A percentile compares a stretch with the other conserved stretches of the same genome.
Evolutionary conservation across 2,329 filamentous ascomycete species (phyloP).

Genomic region (Pseudocercospora macadamiae): DNA sequence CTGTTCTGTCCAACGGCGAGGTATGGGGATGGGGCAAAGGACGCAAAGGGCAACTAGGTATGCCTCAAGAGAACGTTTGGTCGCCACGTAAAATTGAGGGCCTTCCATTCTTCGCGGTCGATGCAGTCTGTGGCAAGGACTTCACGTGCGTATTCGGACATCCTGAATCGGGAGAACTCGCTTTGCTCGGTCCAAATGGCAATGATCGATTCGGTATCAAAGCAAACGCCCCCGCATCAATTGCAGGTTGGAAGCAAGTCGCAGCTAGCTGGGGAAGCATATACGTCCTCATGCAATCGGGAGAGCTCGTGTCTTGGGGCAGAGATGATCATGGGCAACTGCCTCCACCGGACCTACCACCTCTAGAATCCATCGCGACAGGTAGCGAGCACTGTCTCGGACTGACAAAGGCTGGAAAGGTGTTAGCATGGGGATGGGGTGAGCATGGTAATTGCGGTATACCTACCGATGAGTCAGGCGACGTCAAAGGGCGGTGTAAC

Average conservation of each 20-base stretch:
- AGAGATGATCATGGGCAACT: constrained; percentile 84
- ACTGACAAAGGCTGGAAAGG: constrained; percentile 63
- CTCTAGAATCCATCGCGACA: constrained; percentile 66
- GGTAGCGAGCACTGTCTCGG: constrained; percentile 91
- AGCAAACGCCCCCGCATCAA: constrained; percentile 52
- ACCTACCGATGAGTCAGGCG: constrained; percentile 60
- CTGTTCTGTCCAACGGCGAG: constrained; percentile 72
- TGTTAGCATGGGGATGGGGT: constrained; percentile 93
- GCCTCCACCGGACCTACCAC: constrained; percentile 63
- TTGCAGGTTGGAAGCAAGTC: constrained; percentile 67
- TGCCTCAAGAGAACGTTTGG: constrained; percentile 57
- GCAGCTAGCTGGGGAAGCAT: constrained; percentile 82
- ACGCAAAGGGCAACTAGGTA: constrained; percentile 80
- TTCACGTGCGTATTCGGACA: constrained; percentile 73
- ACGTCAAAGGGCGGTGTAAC: constrained; percentile 72
- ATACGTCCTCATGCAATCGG: constrained; percentile 67
- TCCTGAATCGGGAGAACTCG: constrained; percentile 60
- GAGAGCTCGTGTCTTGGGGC: constrained; percentile 73
- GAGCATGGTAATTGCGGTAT: constrained; percentile 96
- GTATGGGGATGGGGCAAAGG: constrained; percentile 89
- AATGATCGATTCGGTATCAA: constrained; percentile 62
- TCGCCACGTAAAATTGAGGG: constrained; percentile 64
- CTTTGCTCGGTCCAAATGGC: constrained; percentile 75
- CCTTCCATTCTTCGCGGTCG: constrained; percentile 63
- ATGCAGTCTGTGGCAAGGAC: constrained; percentile 79